Evolutionary conservation across 2,329 filamentous ascomycete species (phyloP).

Genomic region (Pseudocercospora fuligena): DNA sequence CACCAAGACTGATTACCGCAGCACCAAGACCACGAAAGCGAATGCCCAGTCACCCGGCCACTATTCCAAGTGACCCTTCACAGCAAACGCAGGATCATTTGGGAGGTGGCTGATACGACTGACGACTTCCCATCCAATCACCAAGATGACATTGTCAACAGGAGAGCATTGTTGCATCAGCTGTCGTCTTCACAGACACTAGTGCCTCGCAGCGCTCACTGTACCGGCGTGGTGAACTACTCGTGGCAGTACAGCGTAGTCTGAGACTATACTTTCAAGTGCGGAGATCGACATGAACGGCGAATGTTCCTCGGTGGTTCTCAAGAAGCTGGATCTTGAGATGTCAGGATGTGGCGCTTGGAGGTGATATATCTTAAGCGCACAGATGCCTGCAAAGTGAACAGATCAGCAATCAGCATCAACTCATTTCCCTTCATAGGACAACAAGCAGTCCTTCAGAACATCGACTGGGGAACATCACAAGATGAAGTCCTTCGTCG

Average conservation of each 20-base stretch:
- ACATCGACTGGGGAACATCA: neutral
- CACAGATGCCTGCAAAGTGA: neutral
- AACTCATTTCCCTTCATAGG: neutral
- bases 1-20: conserved; percentile 15
- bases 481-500: conserved; percentile 36
- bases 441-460: neutral
- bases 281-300: conserved; percentile 15
- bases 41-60: conserved; percentile 11
- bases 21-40: conserved; percentile 11
- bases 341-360: conserved; percentile 9
- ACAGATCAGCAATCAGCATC: conserved; percentile 17
- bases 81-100: conserved; percentile 5
- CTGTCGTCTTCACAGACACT: neutral
- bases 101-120: conserved; percentile 10
- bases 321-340: neutral
- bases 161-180: neutral
- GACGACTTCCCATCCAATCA: conserved; percentile 12
- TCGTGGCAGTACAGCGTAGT: conserved; percentile 16
- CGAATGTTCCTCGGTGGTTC: conserved; percentile 18
- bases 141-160: conserved; percentile 8
- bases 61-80: neutral
- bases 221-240: conserved; percentile 4
- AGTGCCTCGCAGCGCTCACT: neutral
- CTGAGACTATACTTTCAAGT: neutral
- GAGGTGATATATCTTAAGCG: conserved; percentile 11